Evolutionary conservation across 345 rosid species (phyloP).

Genomic region (Eucalyptus dawsonii): DNA sequence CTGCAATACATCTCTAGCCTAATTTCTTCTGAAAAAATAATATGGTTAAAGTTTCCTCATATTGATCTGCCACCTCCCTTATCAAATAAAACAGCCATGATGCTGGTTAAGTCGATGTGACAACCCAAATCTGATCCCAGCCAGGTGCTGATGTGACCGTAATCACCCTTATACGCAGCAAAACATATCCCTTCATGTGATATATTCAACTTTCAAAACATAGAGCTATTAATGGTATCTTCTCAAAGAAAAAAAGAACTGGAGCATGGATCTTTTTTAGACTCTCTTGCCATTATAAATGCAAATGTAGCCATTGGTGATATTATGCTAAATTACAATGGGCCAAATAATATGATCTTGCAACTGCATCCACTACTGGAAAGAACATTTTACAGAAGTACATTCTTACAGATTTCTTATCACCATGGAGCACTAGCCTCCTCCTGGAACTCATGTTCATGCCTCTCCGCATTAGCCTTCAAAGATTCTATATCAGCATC

Average conservation of each 20-base stretch:
- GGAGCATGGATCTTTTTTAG: background rate
- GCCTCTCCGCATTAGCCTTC: conserved; percentile 20
- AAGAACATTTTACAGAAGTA: background rate
- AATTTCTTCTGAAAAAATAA: background rate
- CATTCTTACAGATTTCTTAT: background rate
- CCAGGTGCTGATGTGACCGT: background rate
- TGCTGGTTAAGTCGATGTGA: background rate
- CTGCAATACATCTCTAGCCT: background rate
- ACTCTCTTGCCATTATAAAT: background rate
- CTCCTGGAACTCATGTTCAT: conserved; percentile 16
- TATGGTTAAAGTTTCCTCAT: background rate
- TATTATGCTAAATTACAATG: background rate
- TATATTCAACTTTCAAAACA: background rate
- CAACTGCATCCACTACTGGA: background rate
- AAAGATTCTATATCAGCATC: conserved; percentile 22
- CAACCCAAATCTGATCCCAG: background rate
- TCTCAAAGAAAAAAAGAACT: background rate
- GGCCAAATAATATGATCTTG: background rate
- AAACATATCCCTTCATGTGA: background rate
- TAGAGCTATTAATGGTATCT: background rate
- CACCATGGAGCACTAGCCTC: conserved; percentile 33
- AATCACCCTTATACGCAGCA: background rate
- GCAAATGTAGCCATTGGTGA: background rate
- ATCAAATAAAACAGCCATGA: background rate
- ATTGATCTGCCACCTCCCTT: background rate